Base-by-base conservation (phyloP, 2,329 filamentous ascomycete species). In the Neofusicoccum laricinum region DNA sequence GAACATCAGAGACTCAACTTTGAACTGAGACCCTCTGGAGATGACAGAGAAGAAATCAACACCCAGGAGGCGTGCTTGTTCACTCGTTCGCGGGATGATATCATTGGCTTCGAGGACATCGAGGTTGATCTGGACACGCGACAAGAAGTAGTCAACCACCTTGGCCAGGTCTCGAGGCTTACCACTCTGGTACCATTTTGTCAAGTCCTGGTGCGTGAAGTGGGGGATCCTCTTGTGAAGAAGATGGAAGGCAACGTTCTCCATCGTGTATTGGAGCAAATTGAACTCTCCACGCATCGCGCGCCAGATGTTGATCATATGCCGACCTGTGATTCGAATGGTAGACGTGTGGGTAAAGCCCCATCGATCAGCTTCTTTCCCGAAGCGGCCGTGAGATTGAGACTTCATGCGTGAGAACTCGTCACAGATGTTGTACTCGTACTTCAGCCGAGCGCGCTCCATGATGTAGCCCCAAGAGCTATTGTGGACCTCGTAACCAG, bases 1-100 rank as follows among this genome's bases (percentile, higher is more conserved):
- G 72, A 98, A 97, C 95, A 99, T 98, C 70, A 97, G 88, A 1
- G 94, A 97, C 78, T 99, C 95, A 45, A 99, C 95, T 76, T 99
- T 99, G 84, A 96, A 98, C 73, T 99, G 95, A 0, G 93, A 98
- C 15, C 95, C 95, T 63, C 95, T 86, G 5, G 91, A 94, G 72
- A 97, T 95, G 63, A 99, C 95, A 0, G 93, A 96, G 75, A 94
- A 97, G 79, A 99, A 99, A 77, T 99, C 95, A 0, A 98, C 90
- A 0, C 95, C 95, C 2, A 99, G 84, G 11, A 99, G 81, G 11
- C 95, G 88, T 8, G 95, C 95, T 76, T 99, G 95, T 76, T 99
- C 95, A 70, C 93, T 96, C 0, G 93, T 98, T 62, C 94, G 86
- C 1, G 93, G 82, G 41, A 98, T 88, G 21, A 98, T 82, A 72